Conservation (phyloP, 768 basidiomycete species). For the Candolleomyces eurysporus region DNA sequence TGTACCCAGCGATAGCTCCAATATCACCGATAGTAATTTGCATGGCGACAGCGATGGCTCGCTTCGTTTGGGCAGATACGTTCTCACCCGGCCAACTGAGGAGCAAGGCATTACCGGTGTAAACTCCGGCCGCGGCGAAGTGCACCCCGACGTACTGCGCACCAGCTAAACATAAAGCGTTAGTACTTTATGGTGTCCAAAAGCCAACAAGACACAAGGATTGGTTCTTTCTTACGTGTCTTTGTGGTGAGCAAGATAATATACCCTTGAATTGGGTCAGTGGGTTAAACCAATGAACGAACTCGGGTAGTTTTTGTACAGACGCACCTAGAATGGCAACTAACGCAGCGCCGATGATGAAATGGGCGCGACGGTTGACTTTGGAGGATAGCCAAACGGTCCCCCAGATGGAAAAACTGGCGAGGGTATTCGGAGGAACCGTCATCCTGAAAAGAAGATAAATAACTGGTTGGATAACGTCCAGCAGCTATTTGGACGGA, state of each 20-base stretch:
- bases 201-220: no score
- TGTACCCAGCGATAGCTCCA: slow-evolving; percentile 53
- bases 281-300: neutral
- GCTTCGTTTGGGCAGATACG: slow-evolving; percentile 67
- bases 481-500: no score
- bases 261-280: slow-evolving; percentile 39
- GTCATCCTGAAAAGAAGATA: slow-evolving; percentile 40
- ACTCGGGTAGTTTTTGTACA: neutral
- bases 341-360: slow-evolving; percentile 49
- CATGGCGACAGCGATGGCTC: slow-evolving; percentile 59
- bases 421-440: slow-evolving; percentile 56
- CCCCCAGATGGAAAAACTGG: slow-evolving; percentile 45
- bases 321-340: slow-evolving; percentile 51
- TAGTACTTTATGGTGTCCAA: no score
- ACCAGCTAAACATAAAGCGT: slow-evolving; percentile 32
- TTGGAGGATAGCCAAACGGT: slow-evolving; percentile 53
- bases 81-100: slow-evolving; percentile 65
- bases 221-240: slow-evolving; percentile 31
- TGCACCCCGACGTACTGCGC: slow-evolving; percentile 58
- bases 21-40: slow-evolving; percentile 64
- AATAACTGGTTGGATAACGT: neutral
- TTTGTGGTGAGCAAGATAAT: slow-evolving; percentile 49
- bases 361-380: slow-evolving; percentile 43
- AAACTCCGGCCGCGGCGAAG: slow-evolving; percentile 54
- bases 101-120: slow-evolving; percentile 55